Evolutionary conservation across 2,329 filamentous ascomycete genomes (phyloP), one percentile per base, ranked within the genome.

Genomic region (Alternaria longipes): DNA sequence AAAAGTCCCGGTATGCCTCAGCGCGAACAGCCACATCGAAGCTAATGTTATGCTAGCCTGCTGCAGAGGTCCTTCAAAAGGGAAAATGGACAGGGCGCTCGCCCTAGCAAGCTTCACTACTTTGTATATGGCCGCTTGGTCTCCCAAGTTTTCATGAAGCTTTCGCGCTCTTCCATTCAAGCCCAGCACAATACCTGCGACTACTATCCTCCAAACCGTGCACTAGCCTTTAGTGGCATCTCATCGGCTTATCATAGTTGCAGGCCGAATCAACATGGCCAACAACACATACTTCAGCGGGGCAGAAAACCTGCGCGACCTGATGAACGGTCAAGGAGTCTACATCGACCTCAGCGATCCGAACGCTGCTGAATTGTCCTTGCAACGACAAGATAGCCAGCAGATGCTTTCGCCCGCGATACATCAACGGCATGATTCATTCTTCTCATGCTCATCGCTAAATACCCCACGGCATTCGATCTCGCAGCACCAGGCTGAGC

Each of bases 401-500:
- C 62, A 66, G 28, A 56, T 46, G 16, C 54, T 56, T 26, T 66
- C 64, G 9, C 51, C 67, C 8, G 46, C 46, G 24, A 40, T 50
- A 14, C 36, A 52, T 9, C 63, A 55, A 42, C 63, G 63, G 26
- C 60, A 67, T 36, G 65, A 65, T 34, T 70, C 65, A 2, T n/a
- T 65, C 32, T 60, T 62, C 38, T 34, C 54, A 11, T 56, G 52
- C 40, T 70, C 67, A 32, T 49, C 65, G 12, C 54, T 60, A 44
- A 46, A 36, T 22, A 42, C 42, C n/a, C 45, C 18, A 32, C 49
- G n/a, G 1, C 34, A 20, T 9, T 47, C 47, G 9, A 16, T 28
- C 30, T 51, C 55, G 14, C 61, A 62, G 46, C 55, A 65, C 26
- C 60, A 67, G 63, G 61, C 66, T 64, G 60, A 62, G 49, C 14